Evolutionary conservation across 75 land plant genomes (phyloP).

Genomic region (Sequoiadendron giganteum): DNA sequence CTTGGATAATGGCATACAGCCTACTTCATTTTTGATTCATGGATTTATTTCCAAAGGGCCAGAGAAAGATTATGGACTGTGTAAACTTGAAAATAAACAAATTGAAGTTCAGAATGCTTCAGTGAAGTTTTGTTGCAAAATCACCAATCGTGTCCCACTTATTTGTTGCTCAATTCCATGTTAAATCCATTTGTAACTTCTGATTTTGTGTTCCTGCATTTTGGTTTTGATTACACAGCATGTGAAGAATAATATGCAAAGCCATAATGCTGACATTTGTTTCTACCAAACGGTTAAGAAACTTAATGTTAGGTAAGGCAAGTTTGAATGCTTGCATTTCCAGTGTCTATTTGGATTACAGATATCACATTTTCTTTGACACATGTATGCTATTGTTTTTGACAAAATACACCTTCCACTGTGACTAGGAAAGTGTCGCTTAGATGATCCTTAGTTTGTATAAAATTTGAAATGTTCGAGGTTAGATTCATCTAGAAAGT

Average conservation of each 20-base stretch:
- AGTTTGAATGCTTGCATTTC: not conserved
- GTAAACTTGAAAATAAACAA: not conserved
- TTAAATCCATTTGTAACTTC: not conserved
- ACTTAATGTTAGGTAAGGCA: not conserved
- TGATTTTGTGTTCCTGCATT: not conserved
- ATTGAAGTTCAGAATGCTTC: not conserved
- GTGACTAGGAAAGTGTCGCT: not conserved
- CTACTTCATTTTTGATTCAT: slow-evolving; percentile 71
- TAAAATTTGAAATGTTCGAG: not conserved
- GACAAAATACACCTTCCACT: not conserved
- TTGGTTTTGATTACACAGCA: not conserved
- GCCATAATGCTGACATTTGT: not conserved
- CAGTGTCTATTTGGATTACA: not conserved
- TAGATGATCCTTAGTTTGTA: not conserved
- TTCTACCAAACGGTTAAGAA: not conserved
- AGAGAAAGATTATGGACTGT: not conserved
- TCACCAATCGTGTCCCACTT: not conserved
- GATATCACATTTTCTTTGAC: not conserved
- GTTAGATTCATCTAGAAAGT: not conserved
- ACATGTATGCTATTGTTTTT: not conserved
- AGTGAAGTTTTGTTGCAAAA: slow-evolving; percentile 4
- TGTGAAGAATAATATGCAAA: not conserved
- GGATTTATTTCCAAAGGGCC: not conserved
- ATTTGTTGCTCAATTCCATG: not conserved
- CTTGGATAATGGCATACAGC: slow-evolving; percentile 93